These are phyloP conservation scores for Mucor racemosus DNA, from an alignment of 371 early-diverging fungal species.

Conservation along the genomic window DNA sequence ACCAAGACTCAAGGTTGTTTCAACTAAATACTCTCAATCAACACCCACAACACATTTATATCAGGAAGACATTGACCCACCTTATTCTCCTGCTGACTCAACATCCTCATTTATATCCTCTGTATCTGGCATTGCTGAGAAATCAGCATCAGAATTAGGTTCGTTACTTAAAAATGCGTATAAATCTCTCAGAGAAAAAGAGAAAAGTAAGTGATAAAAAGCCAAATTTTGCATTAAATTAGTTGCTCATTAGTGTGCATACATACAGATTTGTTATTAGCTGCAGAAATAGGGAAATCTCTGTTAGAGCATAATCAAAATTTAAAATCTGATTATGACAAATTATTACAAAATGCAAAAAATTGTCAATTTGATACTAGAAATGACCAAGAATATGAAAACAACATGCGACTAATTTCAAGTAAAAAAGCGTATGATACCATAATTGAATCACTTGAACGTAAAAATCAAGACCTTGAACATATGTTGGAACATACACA, in stretches of 20 bases:
- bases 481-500: constrained; percentile 37
- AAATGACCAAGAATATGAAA: constrained; percentile 15
- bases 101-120: constrained; percentile 39
- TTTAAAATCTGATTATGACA: constrained; percentile 57
- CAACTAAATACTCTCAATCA: constrained; percentile 23
- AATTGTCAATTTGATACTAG: constrained; percentile 9
- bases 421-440: constrained; percentile 39
- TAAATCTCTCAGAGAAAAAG: constrained; percentile 41
- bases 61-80: constrained; percentile 24
- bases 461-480: constrained; percentile 47
- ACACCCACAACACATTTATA: constrained; percentile 20
- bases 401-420: constrained; percentile 34
- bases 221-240: not conserved
- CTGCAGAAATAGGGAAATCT: constrained; percentile 61
- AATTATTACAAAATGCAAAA: constrained; percentile 41
- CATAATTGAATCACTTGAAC: constrained; percentile 44
- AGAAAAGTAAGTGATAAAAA: constrained; percentile 31
- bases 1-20: constrained; percentile 15
- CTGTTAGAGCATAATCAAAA: constrained; percentile 57
- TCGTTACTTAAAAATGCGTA: constrained; percentile 45
- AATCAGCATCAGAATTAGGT: constrained; percentile 44
- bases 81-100: constrained; percentile 34
- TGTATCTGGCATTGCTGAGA: constrained; percentile 50
- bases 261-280: constrained; percentile 52
- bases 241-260: not conserved